Base-by-base conservation (phyloP, 2,329 filamentous ascomycete genomes). In the Endothia cerciana region DNA sequence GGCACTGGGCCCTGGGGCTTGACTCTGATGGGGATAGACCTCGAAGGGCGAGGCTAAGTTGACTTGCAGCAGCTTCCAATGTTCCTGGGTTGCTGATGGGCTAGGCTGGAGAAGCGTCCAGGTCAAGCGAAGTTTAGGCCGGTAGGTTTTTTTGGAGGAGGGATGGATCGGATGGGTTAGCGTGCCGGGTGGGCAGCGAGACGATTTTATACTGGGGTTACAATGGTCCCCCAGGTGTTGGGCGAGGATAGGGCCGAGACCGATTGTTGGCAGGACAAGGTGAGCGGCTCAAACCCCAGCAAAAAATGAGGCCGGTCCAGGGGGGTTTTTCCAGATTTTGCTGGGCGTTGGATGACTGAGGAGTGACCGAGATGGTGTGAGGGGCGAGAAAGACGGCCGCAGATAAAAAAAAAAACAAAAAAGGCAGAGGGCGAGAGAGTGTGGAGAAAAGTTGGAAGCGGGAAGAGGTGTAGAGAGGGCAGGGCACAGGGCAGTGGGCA, bases 111-210 rank as follows among this genome's bases (percentile, higher is more conserved):
- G 51, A 59, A 59, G 51, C 40, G 38, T 63, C 61, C 61, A 56
- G 43, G 63, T 68, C 66, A 66, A 68, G 65, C 56, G 63, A 68
- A 68, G 66, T 45, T 68, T 66, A 65, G 63, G 53, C 62, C 60
- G 66, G 63, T 65, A 61, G 62, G 62, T 51, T 60, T 67, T 67
- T 62, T 65, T 60, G 65, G 62, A 65, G 64, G 66, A 68, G 63
- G 63, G 63, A 65, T 63, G n/a, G 66, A 68, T 68, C 63, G 63
- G 66, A 68, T 60, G 63, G 66, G 66, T 68, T 68, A 68, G 66
- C 66, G 66, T 57, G 66, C 55, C 47, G 58, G 66, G 66, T 66
- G 66, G 66, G 66, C 66, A 68, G 51, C 60, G 59, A 68, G 59
- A 56, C 63, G 65, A 67, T 63, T 66, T 68, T 65, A 65, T 65